A percentile compares a stretch with the other conserved stretches of the same genome.
These are phyloP conservation scores for Leccinum proliferum DNA, from an alignment of 1,284 basidiomycete species.

Conservation along the genomic window DNA sequence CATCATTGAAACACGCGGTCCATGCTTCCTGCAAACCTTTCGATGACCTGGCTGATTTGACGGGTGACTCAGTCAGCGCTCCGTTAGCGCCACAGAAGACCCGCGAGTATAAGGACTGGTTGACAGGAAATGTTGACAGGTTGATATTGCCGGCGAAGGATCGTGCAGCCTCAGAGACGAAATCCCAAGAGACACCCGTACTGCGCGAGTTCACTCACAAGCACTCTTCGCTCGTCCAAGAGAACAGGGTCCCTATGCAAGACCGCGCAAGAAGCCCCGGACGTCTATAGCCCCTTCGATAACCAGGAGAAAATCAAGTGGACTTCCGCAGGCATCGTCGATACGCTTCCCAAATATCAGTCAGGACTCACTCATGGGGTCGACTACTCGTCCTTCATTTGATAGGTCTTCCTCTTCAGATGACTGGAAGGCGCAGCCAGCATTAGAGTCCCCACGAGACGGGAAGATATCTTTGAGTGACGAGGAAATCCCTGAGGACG, in stretches of 20 bases:
- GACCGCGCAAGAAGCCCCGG: conserved; percentile 45
- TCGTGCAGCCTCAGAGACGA: conserved; percentile 8
- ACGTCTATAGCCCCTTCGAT: too few relatives aligned
- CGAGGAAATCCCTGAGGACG: conserved; percentile 57
- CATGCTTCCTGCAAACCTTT: conserved; percentile 15
- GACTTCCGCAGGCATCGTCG: conserved; percentile 5
- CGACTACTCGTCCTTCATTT: conserved; percentile 8
- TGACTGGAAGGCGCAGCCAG: conserved; percentile 11
- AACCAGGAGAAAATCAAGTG: too few relatives aligned
- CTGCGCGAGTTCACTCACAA: conserved; percentile 66
- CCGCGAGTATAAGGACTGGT: conserved; percentile 53
- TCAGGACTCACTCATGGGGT: conserved; percentile 4
- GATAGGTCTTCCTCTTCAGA: conserved; percentile 17
- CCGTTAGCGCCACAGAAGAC: conserved; percentile 13
- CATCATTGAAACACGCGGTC: conserved; percentile 19
- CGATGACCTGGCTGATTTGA: conserved; percentile 21
- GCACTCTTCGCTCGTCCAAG: conserved; percentile 59
- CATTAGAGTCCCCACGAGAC: conserved; percentile 16
- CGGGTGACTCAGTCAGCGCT: conserved; percentile 6
- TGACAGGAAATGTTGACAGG: conserved; percentile 57
- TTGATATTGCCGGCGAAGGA: conserved; percentile 20
- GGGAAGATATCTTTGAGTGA: conserved; percentile 44
- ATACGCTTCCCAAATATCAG: conserved; percentile 11
- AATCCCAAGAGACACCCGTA: conserved; percentile 35
- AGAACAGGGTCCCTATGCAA: conserved; percentile 39